Evolutionary conservation across 108 stramenopile species (phyloP).

Genomic region (Pseudonitzschia multistriata): DNA sequence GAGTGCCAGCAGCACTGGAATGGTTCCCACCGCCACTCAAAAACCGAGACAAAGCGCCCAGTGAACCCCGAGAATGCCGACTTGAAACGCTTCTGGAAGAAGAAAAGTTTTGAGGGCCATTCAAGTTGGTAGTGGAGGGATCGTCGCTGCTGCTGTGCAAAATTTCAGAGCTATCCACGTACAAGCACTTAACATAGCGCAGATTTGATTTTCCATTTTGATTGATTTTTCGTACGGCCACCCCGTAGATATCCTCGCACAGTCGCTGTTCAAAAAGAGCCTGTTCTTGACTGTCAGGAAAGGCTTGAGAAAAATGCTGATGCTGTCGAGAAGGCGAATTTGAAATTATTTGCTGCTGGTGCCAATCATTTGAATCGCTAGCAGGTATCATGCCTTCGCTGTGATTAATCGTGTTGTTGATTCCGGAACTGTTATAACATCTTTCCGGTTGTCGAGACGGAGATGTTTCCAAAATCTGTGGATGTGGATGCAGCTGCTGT

Average conservation of each 20-base stretch:
- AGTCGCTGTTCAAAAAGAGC: constrained; percentile 82
- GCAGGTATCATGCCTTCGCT: neutral
- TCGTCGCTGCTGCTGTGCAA: constrained; percentile 9
- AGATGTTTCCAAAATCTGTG: neutral
- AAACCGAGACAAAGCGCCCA: constrained; percentile 6
- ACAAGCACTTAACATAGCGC: constrained; percentile 75
- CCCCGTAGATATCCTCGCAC: constrained; percentile 69
- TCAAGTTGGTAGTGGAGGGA: neutral
- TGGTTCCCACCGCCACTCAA: neutral
- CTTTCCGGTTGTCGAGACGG: constrained; percentile 9
- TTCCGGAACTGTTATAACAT: neutral
- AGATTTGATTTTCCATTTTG: constrained; percentile 80
- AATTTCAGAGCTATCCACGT: constrained; percentile 41
- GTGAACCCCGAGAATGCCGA: constrained; percentile 14
- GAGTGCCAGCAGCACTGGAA: neutral
- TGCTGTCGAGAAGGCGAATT: neutral
- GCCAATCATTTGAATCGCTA: neutral
- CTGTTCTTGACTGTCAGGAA: constrained; percentile 69
- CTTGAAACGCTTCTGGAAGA: constrained; percentile 34
- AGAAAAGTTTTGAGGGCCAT: constrained; percentile 8
- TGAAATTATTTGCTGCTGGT: neutral
- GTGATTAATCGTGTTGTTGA: neutral
- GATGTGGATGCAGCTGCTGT: neutral
- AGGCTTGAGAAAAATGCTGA: neutral
- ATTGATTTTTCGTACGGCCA: constrained; percentile 85